Base-by-base conservation (phyloP, 345 rosid genomes). In the Laguncularia racemosa region DNA sequence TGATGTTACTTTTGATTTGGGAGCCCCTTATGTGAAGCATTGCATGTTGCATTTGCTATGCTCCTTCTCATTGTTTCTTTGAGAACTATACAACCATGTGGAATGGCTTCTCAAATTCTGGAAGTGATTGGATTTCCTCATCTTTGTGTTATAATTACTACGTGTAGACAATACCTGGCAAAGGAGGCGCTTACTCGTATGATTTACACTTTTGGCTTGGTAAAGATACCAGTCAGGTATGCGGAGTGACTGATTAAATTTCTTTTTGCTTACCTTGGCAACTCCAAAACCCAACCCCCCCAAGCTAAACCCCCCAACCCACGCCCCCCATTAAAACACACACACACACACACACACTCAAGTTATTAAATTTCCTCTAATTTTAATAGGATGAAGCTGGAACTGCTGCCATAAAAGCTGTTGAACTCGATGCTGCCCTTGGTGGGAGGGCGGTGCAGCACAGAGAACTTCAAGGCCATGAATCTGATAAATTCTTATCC, bases 391-490 rank as follows among this genome's bases (percentile, higher is more conserved):
- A 95, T 77, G 99, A 90, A 78, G 90, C 99, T 58, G 99, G 99
- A 74, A 85, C 96, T 18, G 97, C 95, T 63, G 99, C 99, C 67
- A 80, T 90, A 60, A 95, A 95, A 76, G 77, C 99, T 60, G 89
- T 95, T 57, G 97, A 95, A 74, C 95, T 95, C 55, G 99, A 95
- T 81, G 86, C 90, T 50, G 81, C 60, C 60, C 92, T 95, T 56
- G 99, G 99, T 63, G 99, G 99, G 54, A 97, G 97, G 62, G 99
- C 99, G 19, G 97, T 95, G 65, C 99, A 89, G 70, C 80, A 95
- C 75, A 79, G 99, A 60, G 97, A 95, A 82, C 65, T 88, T 71
- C 99, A 95, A 70, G 96, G 99, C 66, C 89, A 89, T 76, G 99
- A 93, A 69, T 85, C 99, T 67, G 96, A 90, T 65, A 87, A 87